Conservation (phyloP, 1,139 yeast genomes). For the Arxiozyma bovina region DNA sequence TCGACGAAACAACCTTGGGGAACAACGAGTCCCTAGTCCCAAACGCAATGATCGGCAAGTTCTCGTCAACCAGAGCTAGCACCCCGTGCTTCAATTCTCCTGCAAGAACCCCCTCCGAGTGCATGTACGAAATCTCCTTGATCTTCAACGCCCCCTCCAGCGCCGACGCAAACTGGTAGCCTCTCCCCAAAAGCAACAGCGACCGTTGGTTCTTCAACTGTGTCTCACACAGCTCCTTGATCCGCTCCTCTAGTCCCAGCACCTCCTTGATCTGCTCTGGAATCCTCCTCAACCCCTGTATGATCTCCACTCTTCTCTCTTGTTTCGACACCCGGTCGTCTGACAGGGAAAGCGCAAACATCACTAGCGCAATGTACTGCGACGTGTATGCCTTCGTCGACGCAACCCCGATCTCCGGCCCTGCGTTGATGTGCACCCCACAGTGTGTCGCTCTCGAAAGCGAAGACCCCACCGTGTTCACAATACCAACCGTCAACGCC, state of each 20-base stretch:
- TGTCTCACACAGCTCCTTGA: slow-evolving; percentile 65
- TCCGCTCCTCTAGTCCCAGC: slow-evolving; percentile 60
- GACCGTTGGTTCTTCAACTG: slow-evolving; percentile 76
- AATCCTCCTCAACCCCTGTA: slow-evolving; percentile 73
- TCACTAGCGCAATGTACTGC: slow-evolving; percentile 91
- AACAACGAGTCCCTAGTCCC: slow-evolving; percentile 97
- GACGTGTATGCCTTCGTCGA: slow-evolving; percentile 99
- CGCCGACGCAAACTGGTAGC: slow-evolving; percentile 95
- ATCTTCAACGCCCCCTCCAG: slow-evolving; percentile 97
- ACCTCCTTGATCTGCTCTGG: slow-evolving; percentile 81
- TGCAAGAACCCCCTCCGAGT: slow-evolving; percentile 97
- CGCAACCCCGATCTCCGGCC: slow-evolving; percentile 99
- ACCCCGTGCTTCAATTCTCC: slow-evolving; percentile 99
- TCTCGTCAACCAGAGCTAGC: slow-evolving; percentile 89
- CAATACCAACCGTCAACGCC: slow-evolving; percentile 95
- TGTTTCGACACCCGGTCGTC: slow-evolving; percentile 78
- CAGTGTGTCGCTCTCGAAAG: slow-evolving; percentile 95
- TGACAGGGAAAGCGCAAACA: slow-evolving; percentile 90
- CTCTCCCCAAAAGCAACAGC: slow-evolving; percentile 87
- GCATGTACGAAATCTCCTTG: slow-evolving; percentile 97
- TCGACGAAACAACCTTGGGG: slow-evolving; percentile 93
- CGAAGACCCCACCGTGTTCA: slow-evolving; percentile 88
- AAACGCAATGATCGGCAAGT: slow-evolving; percentile 87
- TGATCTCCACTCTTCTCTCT: slow-evolving; percentile 74
- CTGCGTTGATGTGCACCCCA: slow-evolving; percentile 99